A percentile compares a stretch with the other conserved stretches of the same genome.
phyloP scores from a whole-genome alignment of 1,284 basidiomycete species.

The Stereum hirsutum region DNA sequence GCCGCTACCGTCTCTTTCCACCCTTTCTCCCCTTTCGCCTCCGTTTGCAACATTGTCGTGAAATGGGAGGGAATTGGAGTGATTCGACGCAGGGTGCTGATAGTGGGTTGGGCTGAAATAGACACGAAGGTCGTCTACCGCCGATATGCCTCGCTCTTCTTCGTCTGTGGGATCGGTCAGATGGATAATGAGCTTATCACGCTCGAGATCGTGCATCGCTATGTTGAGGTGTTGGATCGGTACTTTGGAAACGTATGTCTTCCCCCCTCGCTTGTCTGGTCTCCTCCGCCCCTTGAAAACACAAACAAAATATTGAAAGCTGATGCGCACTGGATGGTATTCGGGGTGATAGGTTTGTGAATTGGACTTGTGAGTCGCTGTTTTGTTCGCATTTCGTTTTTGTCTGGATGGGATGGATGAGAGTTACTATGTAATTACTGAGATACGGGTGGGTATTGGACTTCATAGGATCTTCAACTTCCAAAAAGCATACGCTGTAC shows the following conservation, averaged over 20 bases:
- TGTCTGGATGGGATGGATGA: too few relatives aligned
- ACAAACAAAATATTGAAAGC: not conserved
- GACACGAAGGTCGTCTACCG: conserved; percentile 97
- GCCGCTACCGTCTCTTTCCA: conserved; percentile 11
- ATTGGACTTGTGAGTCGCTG: conserved; percentile 72
- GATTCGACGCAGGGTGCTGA: not conserved
- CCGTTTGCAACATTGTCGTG: too few relatives aligned
- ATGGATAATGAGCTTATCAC: conserved; percentile 92
- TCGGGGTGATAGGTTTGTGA: conserved; percentile 73
- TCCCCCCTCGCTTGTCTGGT: not conserved
- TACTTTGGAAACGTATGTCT: conserved; percentile 94
- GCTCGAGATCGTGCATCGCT: conserved; percentile 95
- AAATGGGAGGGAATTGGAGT: too few relatives aligned
- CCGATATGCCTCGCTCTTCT: conserved; percentile 97
- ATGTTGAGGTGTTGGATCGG: conserved; percentile 97
- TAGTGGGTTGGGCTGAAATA: too few relatives aligned
- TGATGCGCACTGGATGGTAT: not conserved
- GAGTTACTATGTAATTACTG: not conserved
- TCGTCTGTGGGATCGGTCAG: conserved; percentile 87
- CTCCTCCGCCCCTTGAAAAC: too few relatives aligned
- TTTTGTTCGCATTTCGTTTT: conserved; percentile 1
- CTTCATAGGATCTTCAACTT: conserved; percentile 92
- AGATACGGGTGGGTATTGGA: not conserved
- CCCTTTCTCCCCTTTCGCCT: too few relatives aligned
- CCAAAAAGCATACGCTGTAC: conserved; percentile 91